phyloP scores from a whole-genome alignment of 1,284 basidiomycete species.

The Leccinum solheimii region DNA sequence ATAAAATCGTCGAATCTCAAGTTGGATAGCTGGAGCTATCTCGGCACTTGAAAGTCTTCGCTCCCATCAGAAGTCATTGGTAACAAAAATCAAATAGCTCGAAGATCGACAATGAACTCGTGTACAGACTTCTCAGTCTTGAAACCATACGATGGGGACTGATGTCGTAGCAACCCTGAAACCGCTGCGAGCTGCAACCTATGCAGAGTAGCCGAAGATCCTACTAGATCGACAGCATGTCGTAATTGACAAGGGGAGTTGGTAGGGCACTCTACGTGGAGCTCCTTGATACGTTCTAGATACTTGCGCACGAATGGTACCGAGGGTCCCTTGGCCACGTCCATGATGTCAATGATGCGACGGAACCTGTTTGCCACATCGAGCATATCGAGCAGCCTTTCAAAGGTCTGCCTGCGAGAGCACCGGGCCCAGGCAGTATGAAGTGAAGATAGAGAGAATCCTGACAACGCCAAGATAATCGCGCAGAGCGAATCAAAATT shows the following conservation, averaged over 20 bases:
- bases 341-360: conserved; percentile 54
- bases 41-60: neutral
- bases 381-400: conserved; percentile 52
- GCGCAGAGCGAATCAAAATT: conserved; percentile 71
- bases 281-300: conserved; percentile 59
- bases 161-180: conserved; percentile 57
- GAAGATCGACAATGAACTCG: conserved; percentile 50
- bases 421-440: conserved; percentile 71
- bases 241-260: conserved; percentile 22
- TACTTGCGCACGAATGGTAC: conserved; percentile 67
- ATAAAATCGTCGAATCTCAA: neutral
- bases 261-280: conserved; percentile 47
- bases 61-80: conserved; percentile 20
- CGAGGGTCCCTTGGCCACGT: conserved; percentile 56
- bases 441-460: conserved; percentile 55
- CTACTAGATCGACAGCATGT: conserved; percentile 43
- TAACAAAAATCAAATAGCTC: conserved; percentile 37
- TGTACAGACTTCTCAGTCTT: conserved; percentile 47
- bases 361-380: conserved; percentile 60
- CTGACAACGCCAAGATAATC: conserved; percentile 62
- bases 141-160: conserved; percentile 52
- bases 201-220: conserved; percentile 48
- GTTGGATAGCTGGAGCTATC: neutral
- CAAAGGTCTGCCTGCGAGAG: conserved; percentile 49
- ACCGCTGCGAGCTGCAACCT: conserved; percentile 54